Evolutionary conservation across 305 asterid species (phyloP).

Genomic region (Fraxinus xanthoxyloides): DNA sequence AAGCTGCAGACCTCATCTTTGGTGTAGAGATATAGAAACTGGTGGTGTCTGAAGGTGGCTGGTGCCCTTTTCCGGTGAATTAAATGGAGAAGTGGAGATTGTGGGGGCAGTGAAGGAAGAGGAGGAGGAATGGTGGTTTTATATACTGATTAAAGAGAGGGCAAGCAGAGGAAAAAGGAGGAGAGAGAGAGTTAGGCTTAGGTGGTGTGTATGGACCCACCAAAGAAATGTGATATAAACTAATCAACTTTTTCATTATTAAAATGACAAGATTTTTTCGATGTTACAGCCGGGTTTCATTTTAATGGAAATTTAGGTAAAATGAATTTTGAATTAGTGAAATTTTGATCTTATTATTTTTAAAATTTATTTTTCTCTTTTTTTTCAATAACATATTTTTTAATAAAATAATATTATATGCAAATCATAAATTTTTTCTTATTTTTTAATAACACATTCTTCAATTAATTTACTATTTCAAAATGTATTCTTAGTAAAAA

Average conservation of each 20-base stretch:
- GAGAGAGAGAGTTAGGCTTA: slow-evolving; percentile 2
- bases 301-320: too few relatives aligned
- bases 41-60: neutral
- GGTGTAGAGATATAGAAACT: neutral
- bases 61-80: neutral
- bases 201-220: slow-evolving; percentile 31
- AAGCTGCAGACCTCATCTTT: slow-evolving; percentile 39
- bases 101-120: slow-evolving; percentile 25
- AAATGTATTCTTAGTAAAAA: too few relatives aligned
- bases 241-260: neutral
- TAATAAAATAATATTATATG: too few relatives aligned
- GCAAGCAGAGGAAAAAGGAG: neutral
- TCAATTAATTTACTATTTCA: too few relatives aligned
- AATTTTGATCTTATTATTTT: too few relatives aligned
- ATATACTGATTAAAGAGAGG: neutral
- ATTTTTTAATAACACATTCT: too few relatives aligned
- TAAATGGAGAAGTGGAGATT: slow-evolving; percentile 2
- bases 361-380: too few relatives aligned
- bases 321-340: too few relatives aligned
- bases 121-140: neutral
- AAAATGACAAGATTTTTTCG: too few relatives aligned
- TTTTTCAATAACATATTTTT: too few relatives aligned
- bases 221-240: neutral
- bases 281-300: too few relatives aligned
- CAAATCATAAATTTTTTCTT: too few relatives aligned